Evolutionary conservation across 2,329 filamentous ascomycete species (phyloP).

Genomic region (Hypoxylon sp.): DNA sequence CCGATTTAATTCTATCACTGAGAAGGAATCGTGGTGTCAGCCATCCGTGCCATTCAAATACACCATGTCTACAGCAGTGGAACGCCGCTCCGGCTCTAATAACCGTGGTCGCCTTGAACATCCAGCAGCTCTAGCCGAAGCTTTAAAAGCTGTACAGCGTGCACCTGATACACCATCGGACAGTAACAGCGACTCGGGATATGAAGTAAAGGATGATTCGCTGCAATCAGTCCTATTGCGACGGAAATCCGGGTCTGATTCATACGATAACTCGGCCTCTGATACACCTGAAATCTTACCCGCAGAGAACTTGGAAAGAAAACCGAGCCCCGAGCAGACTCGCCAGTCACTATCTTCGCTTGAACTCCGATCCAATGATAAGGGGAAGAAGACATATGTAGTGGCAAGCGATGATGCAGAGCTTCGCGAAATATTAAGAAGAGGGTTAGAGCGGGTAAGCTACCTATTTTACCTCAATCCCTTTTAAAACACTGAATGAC

Average conservation of each 20-base stretch:
- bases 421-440: conserved; percentile 51
- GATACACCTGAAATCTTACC: conserved; percentile 39
- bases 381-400: conserved; percentile 39
- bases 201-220: conserved; percentile 13
- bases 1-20: too few relatives aligned
- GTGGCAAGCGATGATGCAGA: conserved; percentile 48
- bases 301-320: conserved; percentile 20
- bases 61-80: conserved; percentile 24
- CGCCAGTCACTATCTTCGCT: conserved; percentile 3
- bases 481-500: background rate
- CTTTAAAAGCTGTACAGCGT: conserved; percentile 27
- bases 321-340: conserved; percentile 24
- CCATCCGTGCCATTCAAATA: background rate
- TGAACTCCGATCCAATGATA: conserved; percentile 8
- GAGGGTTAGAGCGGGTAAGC: conserved; percentile 45
- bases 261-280: conserved; percentile 39
- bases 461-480: background rate
- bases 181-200: conserved; percentile 34
- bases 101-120: conserved; percentile 8
- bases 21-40: too few relatives aligned
- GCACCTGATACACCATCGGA: conserved; percentile 33
- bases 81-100: background rate
- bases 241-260: conserved; percentile 30
- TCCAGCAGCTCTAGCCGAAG: conserved; percentile 29
- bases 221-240: conserved; percentile 34